phyloP scores from a whole-genome alignment of 257 asterid genomes.

The Solanum pennellii region DNA sequence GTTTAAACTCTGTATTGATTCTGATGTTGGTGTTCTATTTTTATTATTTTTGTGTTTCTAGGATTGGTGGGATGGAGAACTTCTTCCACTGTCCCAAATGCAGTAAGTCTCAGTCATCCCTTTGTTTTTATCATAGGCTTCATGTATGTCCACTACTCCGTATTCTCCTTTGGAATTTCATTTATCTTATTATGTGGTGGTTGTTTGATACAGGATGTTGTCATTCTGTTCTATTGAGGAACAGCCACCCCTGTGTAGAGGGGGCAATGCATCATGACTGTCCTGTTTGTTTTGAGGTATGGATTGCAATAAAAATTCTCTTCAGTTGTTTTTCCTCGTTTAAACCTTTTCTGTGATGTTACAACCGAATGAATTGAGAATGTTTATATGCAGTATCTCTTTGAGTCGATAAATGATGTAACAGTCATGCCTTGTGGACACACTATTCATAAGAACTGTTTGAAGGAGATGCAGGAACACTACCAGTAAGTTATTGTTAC shows the following conservation, averaged over 20 bases:
- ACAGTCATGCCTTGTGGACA: constrained; percentile 73
- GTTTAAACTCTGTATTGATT: neutral
- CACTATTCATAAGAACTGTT: constrained; percentile 77
- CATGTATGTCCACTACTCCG: neutral
- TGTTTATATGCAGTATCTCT: constrained; percentile 41
- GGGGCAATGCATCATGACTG: constrained; percentile 96
- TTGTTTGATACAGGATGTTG: constrained; percentile 28
- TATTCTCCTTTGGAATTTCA: neutral
- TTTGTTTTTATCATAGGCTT: neutral
- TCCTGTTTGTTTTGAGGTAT: constrained; percentile 87
- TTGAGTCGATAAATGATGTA: constrained; percentile 65
- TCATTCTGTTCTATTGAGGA: constrained; percentile 31
- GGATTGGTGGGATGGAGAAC: constrained; percentile 62
- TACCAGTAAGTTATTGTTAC: constrained; percentile 31
- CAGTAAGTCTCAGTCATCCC: constrained; percentile 23
- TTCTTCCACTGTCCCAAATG: constrained; percentile 65
- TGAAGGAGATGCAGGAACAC: constrained; percentile 80
- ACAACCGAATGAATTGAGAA: neutral
- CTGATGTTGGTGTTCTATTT: neutral
- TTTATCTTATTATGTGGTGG: neutral
- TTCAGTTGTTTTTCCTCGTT: neutral
- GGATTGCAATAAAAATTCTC: neutral
- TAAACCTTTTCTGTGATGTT: neutral
- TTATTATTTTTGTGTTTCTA: constrained; percentile 10
- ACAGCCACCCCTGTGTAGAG: constrained; percentile 72